phyloP scores from a whole-genome alignment of 1,284 basidiomycete genomes.

The Apiotrichum sp. region DNA sequence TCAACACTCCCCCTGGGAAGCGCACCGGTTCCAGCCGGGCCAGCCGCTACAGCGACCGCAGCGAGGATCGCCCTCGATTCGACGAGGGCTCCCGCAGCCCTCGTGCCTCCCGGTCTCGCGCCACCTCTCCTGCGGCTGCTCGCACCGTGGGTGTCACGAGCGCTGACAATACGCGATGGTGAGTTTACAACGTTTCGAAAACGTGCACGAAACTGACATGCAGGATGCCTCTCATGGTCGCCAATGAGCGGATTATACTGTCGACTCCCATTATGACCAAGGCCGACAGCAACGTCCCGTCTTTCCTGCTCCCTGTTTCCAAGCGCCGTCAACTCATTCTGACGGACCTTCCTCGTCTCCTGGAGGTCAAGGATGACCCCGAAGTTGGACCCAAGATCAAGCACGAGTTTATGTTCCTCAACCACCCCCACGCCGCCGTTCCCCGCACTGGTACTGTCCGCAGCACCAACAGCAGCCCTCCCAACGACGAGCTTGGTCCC shows the following conservation, averaged over 20 bases:
- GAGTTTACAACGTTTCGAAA: conserved; percentile 1
- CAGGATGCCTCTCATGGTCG: conserved; percentile 30
- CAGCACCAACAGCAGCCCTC: neutral
- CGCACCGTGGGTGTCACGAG: conserved; percentile 6
- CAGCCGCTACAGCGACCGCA: conserved; percentile 12
- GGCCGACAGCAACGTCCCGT: conserved; percentile 32
- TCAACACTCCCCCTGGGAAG: conserved; percentile 14
- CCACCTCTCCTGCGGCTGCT: conserved; percentile 1
- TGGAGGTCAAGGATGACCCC: conserved; percentile 50
- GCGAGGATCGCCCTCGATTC: neutral
- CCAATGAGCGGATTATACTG: conserved; percentile 45
- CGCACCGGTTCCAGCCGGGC: conserved; percentile 8
- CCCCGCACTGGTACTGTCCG: neutral
- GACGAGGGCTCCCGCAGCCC: conserved; percentile 4
- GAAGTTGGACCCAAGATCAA: conserved; percentile 15
- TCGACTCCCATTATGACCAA: conserved; percentile 42
- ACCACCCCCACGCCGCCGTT: conserved; percentile 7
- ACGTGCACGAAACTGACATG: neutral
- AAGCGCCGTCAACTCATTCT: conserved; percentile 50
- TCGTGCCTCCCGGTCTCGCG: neutral
- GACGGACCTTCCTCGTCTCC: conserved; percentile 51
- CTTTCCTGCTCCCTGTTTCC: conserved; percentile 41
- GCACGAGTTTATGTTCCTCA: conserved; percentile 15
- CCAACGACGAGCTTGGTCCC: conserved; percentile 8
- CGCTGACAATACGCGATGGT: conserved; percentile 22